These are phyloP conservation scores for Rossbeevera mucosa DNA, from an alignment of 768 basidiomycete genomes.

Conservation along the genomic window DNA sequence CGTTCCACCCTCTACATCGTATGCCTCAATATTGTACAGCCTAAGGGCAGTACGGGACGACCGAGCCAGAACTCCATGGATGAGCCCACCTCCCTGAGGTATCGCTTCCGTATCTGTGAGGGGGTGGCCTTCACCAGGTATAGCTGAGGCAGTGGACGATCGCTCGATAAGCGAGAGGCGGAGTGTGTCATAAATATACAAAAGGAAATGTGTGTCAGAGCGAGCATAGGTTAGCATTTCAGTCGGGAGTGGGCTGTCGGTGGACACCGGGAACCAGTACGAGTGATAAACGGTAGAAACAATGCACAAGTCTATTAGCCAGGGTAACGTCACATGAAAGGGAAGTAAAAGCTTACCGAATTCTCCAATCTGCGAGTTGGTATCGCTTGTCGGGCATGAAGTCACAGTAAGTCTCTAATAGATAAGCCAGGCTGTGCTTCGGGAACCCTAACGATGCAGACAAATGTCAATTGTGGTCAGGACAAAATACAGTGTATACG, in stretches of 20 bases:
- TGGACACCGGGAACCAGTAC: neutral
- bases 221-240: slow-evolving; percentile 93
- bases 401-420: slow-evolving; percentile 86
- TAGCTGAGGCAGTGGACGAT: slow-evolving; percentile 31
- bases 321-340: neutral
- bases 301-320: neutral
- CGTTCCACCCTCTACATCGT: slow-evolving; percentile 59
- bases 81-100: slow-evolving; percentile 35
- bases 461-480: neutral
- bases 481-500: neutral
- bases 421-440: slow-evolving; percentile 74
- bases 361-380: slow-evolving; percentile 96
- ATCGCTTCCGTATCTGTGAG: neutral
- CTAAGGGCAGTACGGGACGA: slow-evolving; percentile 76
- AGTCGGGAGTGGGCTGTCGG: slow-evolving; percentile 62
- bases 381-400: slow-evolving; percentile 93
- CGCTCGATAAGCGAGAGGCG: slow-evolving; percentile 82
- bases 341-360: slow-evolving; percentile 48
- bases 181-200: slow-evolving; percentile 89
- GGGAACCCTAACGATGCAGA: slow-evolving; percentile 57
- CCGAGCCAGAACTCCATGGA: slow-evolving; percentile 62
- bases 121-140: slow-evolving; percentile 13
- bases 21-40: slow-evolving; percentile 62
- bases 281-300: neutral
- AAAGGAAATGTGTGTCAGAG: slow-evolving; percentile 92